Percentiles rank a stretch among this genome's conserved stretches.
Conservation (phyloP, 371 early-diverging fungal genomes). For the Fennellomyces sp. region DNA sequence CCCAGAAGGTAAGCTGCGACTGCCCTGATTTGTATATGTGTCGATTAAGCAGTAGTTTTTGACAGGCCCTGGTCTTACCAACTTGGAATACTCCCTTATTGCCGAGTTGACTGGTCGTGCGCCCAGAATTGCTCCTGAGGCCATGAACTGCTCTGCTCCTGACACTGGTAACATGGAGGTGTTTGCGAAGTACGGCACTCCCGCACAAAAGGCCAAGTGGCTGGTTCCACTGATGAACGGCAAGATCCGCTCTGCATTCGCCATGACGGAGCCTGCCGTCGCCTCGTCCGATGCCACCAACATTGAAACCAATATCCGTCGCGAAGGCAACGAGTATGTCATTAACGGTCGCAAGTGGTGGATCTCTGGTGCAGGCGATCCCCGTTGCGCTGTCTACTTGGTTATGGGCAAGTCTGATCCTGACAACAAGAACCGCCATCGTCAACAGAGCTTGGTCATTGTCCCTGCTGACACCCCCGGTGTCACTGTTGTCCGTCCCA, state of each 20-base stretch:
- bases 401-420: constrained; percentile 90
- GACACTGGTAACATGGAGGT: constrained; percentile 99
- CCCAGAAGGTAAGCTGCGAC: constrained; percentile 80
- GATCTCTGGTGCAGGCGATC: constrained; percentile 95
- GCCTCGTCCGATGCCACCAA: constrained; percentile 97
- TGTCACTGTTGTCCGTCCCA: constrained; percentile 81
- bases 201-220: constrained; percentile 85
- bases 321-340: constrained; percentile 72
- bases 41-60: too few relatives aligned
- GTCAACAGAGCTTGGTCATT: constrained; percentile 88
- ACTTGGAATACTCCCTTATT: constrained; percentile 90
- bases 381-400: constrained; percentile 85
- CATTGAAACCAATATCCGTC: constrained; percentile 82
- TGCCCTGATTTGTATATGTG: constrained; percentile 93
- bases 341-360: constrained; percentile 97
- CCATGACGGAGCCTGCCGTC: constrained; percentile 95
- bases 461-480: constrained; percentile 91
- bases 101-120: constrained; percentile 89
- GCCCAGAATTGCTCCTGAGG: constrained; percentile 80
- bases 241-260: constrained; percentile 94
- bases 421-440: constrained; percentile 70
- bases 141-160: constrained; percentile 93
- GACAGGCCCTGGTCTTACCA: constrained; percentile 89
- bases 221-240: constrained; percentile 87
- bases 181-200: constrained; percentile 91